A percentile compares a stretch with the other conserved stretches of the same genome.
phyloP scores from a whole-genome alignment of 225 moss, liverwort and hornwort genomes.

The Marchantia paleacea region DNA sequence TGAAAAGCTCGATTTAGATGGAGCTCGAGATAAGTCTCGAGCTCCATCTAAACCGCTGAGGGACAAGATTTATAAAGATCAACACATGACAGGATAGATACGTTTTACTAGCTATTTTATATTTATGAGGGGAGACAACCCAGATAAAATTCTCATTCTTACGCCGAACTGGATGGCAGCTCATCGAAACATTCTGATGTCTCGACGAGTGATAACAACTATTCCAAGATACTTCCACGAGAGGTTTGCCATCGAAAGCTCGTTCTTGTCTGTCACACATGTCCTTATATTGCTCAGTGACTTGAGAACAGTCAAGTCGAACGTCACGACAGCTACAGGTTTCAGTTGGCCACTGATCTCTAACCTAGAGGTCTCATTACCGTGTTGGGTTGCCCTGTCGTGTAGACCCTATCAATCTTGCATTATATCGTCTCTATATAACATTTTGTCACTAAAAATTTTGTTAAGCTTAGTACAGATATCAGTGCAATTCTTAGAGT shows the following conservation, averaged over 20 bases:
- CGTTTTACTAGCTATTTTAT: no score
- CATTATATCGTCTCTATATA: background rate
- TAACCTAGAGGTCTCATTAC: background rate
- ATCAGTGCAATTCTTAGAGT: background rate
- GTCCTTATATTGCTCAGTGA: background rate
- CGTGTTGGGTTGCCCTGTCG: background rate
- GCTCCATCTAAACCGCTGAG: no score
- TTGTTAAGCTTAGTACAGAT: background rate
- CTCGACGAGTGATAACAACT: background rate
- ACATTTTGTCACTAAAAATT: background rate
- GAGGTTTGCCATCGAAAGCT: background rate
- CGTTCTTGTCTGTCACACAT: background rate
- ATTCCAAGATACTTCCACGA: background rate
- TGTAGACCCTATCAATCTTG: background rate
- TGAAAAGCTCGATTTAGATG: background rate
- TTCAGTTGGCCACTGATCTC: background rate
- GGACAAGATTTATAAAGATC: background rate
- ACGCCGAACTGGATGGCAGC: background rate
- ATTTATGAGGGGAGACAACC: no score
- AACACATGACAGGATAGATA: background rate
- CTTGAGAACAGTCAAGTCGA: background rate
- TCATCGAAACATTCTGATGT: conserved; percentile 8
- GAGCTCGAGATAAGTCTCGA: no score
- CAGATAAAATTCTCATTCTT: background rate
- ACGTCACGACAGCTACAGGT: background rate